phyloP scores from a whole-genome alignment of 2,329 filamentous ascomycete genomes.

The Pseudofabraea citricarpa region DNA sequence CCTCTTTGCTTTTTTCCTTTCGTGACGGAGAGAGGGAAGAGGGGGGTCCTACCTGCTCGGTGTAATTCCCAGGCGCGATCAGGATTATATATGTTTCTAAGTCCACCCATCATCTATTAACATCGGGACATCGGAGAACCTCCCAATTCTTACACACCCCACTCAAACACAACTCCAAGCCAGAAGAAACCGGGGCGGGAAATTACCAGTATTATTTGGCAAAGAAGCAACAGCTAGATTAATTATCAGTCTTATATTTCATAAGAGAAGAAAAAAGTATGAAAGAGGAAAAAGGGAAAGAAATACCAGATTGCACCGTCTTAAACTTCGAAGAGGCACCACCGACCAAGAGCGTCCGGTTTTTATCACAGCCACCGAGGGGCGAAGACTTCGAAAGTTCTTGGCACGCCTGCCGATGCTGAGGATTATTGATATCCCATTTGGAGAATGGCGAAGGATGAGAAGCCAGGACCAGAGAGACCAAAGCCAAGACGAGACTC shows the following conservation, averaged over 20 bases:
- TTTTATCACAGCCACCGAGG: conserved; percentile 19
- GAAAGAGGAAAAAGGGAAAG: neutral
- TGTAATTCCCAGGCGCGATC: conserved; percentile 55
- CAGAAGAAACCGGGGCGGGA: neutral
- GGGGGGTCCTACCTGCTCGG: conserved; percentile 34
- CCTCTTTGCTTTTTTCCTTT: too few relatives aligned
- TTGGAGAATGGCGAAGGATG: neutral
- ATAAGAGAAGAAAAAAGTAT: neutral
- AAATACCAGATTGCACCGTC: conserved; percentile 22
- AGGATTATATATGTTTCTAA: conserved; percentile 45
- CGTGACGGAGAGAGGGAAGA: neutral
- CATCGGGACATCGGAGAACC: neutral
- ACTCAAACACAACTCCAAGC: neutral
- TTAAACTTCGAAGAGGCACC: conserved; percentile 13
- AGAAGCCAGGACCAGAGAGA: neutral
- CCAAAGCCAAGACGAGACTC: neutral
- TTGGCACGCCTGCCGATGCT: conserved; percentile 18
- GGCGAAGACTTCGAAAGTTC: conserved; percentile 12
- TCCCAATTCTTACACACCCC: neutral
- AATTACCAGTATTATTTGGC: conserved; percentile 22
- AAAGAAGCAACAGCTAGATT: conserved; percentile 19
- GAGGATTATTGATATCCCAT: conserved; percentile 19
- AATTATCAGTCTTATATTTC: conserved; percentile 5
- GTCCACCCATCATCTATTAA: neutral
- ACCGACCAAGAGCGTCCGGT: conserved; percentile 17